Base-by-base conservation (phyloP, 371 early-diverging fungal genomes). In the Neoconidiobolus thromboides region DNA sequence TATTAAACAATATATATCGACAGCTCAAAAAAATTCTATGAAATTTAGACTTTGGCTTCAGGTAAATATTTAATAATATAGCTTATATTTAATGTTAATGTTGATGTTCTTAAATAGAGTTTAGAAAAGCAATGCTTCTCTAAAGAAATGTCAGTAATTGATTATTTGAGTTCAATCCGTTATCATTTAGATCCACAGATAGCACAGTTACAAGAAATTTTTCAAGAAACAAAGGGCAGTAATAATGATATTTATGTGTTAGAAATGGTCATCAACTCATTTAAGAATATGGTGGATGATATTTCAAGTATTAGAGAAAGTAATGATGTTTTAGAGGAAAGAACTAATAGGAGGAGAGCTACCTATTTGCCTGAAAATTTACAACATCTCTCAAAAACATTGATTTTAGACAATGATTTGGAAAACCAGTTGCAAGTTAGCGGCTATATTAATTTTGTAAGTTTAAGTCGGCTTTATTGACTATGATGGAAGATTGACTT, bases 1-100 rank as follows among this genome's bases (percentile, higher is more conserved):
- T 7, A 51, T 51, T 12, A 51, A 12, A 6, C 6, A 12, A 5
- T 51, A 51, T 51, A 14, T 51, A 6, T 5, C 6, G 36, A 51
- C 12, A 5, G 51, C 51, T 15, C 15, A 12, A 51, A 15, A 5
- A 7, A 51, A 51, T 26, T 51, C 51, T 6, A 2, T 14, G 3
- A 41, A 55, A 14, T 55, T 55, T 42, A 43, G 36, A n/a, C 44
- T 55, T 12, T 55, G 55, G 55, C 12, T 55, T 7, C 9, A 55
- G 15, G 38, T 26, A 26, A 26, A 26, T 26, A 26, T 26, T 26
- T 26, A 26, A 26, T 26, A 26, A 26, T 26, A 26, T 26, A 26
- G 26, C 26, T 26, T 26, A 26, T 26, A 26, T 26, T 26, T 26
- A 26, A 26, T 26, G 26, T 26, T 26, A 26, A 26, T 26, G 26